Evolutionary conservation across 371 early-diverging fungal genomes (phyloP).

Genomic region (Lichtheimia ramosa): DNA sequence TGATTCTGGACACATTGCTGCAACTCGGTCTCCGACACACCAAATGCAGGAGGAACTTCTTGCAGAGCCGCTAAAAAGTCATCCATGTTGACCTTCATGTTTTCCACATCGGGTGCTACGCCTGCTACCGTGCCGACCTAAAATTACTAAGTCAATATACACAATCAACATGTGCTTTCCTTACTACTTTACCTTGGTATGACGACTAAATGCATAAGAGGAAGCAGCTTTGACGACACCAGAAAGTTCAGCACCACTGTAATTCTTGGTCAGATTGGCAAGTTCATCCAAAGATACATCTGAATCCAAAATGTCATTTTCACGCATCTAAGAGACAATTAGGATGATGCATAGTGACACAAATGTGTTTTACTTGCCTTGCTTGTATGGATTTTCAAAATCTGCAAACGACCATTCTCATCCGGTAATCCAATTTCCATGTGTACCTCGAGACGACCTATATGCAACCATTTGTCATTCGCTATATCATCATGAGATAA

Average conservation of each 20-base stretch:
- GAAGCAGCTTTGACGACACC: constrained; percentile 98
- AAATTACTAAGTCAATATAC: not conserved
- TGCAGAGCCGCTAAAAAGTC: constrained; percentile 96
- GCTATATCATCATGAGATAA: not conserved
- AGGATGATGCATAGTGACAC: too few relatives aligned
- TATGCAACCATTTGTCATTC: too few relatives aligned
- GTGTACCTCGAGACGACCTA: constrained; percentile 93
- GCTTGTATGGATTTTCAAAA: constrained; percentile 92
- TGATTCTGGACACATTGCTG: constrained; percentile 82
- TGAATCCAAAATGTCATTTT: constrained; percentile 81
- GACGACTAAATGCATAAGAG: constrained; percentile 99
- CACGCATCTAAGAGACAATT: constrained; percentile 72
- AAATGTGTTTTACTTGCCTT: constrained; percentile 50
- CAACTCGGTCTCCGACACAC: constrained; percentile 94
- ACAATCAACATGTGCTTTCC: not conserved
- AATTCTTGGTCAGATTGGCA: constrained; percentile 96
- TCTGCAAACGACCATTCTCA: constrained; percentile 89
- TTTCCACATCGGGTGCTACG: constrained; percentile 79
- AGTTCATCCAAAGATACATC: constrained; percentile 93
- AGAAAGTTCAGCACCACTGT: constrained; percentile 99
- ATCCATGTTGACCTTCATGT: constrained; percentile 87
- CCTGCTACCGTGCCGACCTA: constrained; percentile 76
- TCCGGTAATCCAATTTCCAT: constrained; percentile 96
- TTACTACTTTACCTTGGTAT: constrained; percentile 71
- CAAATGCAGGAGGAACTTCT: constrained; percentile 98